These are phyloP conservation scores for Viola odorata DNA, from an alignment of 345 rosid species.

Conservation along the genomic window DNA sequence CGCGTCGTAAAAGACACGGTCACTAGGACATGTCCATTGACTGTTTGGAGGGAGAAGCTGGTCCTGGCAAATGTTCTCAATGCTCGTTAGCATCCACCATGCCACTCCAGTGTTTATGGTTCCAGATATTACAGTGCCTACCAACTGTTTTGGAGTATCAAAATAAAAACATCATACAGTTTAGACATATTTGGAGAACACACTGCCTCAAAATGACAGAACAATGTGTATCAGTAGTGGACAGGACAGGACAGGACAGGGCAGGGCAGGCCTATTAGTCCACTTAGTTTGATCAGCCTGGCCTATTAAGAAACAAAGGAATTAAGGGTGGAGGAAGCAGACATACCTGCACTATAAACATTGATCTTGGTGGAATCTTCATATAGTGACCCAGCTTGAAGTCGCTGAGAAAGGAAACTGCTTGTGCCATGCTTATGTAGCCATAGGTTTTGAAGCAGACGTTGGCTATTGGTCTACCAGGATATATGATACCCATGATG, in stretches of 20 bases:
- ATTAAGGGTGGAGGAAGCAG: no score
- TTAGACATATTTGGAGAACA: no score
- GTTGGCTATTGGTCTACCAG: slow-evolving; percentile 58
- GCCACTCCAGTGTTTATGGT: slow-evolving; percentile 46
- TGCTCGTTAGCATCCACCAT: slow-evolving; percentile 41
- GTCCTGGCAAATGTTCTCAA: slow-evolving; percentile 47
- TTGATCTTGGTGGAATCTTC: slow-evolving; percentile 16
- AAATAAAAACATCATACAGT: not conserved
- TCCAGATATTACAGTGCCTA: slow-evolving; percentile 49
- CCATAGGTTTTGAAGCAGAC: slow-evolving; percentile 27
- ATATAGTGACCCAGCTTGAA: slow-evolving; percentile 19
- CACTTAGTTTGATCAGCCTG: no score
- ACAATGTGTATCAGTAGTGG: no score
- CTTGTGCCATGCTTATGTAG: slow-evolving; percentile 18
- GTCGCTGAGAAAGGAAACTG: slow-evolving; percentile 11
- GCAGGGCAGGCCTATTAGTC: no score
- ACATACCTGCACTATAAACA: slow-evolving; percentile 16
- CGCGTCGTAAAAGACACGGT: slow-evolving; percentile 54
- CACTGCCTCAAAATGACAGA: no score
- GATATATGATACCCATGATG: slow-evolving; percentile 48
- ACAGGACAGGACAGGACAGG: no score
- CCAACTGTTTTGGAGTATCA: slow-evolving; percentile 17
- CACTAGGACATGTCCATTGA: slow-evolving; percentile 58
- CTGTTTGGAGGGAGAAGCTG: slow-evolving; percentile 49
- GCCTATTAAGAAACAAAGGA: no score